Conservation (phyloP, 2,329 filamentous ascomycete species). For the Aspergillus felis region DNA sequence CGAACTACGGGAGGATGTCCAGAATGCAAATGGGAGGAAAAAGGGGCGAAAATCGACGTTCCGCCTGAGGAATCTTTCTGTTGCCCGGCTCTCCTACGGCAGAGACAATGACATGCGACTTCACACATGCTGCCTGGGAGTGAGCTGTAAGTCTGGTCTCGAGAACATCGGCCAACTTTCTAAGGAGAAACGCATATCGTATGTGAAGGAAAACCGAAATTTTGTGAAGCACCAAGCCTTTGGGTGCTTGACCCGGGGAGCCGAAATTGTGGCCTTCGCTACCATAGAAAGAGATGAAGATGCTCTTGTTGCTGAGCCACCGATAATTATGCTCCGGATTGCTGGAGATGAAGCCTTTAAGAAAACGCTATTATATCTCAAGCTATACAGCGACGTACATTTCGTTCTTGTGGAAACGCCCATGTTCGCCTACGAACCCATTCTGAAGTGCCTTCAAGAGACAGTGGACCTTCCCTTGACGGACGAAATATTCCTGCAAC, state of each 20-base stretch:
- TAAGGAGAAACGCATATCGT: conserved; percentile 37
- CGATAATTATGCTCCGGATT: conserved; percentile 52
- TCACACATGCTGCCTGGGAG: conserved; percentile 33
- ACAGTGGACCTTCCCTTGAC: conserved; percentile 56
- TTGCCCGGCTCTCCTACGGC: conserved; percentile 39
- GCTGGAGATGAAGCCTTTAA: conserved; percentile 44
- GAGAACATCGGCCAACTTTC: conserved; percentile 36
- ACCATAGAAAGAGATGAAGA: conserved; percentile 51
- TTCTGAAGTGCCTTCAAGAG: conserved; percentile 57
- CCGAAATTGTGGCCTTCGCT: conserved; percentile 58
- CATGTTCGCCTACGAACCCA: conserved; percentile 65
- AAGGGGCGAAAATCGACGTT: conserved; percentile 34
- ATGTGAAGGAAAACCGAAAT: conserved; percentile 45
- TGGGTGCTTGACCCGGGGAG: conserved; percentile 54
- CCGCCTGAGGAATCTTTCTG: conserved; percentile 39
- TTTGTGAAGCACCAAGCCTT: conserved; percentile 59
- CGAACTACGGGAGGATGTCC: conserved; percentile 60
- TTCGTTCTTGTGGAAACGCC: conserved; percentile 63
- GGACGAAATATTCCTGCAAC: conserved; percentile 47
- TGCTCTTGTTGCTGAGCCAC: conserved; percentile 39
- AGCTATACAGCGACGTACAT: conserved; percentile 29
- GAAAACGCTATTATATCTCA: conserved; percentile 47
- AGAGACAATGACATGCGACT: conserved; percentile 21
- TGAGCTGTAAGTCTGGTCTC: conserved; percentile 45
- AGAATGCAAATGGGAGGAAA: conserved; percentile 48